Base-by-base conservation (phyloP, 148 eudicot genomes). In the Talinum fruticosum region DNA sequence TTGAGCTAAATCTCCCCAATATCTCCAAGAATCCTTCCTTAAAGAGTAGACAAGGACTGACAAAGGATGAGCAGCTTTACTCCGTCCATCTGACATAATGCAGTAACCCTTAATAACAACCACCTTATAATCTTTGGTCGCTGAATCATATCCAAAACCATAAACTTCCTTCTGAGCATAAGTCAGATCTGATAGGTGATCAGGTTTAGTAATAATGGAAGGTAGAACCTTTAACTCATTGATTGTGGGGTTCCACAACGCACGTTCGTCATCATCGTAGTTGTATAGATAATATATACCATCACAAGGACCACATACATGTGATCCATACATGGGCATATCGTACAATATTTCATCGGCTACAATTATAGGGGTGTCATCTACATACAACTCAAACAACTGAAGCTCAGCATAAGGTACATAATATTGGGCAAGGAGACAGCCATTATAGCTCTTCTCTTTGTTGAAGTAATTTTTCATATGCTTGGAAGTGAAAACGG, bases 171-270 rank as follows among this genome's bases (percentile, higher is more conserved):
- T 14, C 14, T 10, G 18, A 29, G 33, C 19, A 65, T 6, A 13
- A 28, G 1, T 12, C 10, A 29, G 23, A 29, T 28, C 16, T 5
- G 69, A 30, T 29, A 35, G 35, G 69, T 29, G 35, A 32, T 65
- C 10, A 10, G 69, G 69, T 32, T 65, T 65, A 65, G 2, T 65
- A 29, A 65, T 30, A 5, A 65, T 65, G 5, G 36, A 14, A 28
- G 69, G 69, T 65, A 65, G 10, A 65, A 28, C 35, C 36, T 65
- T 65, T 16, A 18, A 13, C 69, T 65, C 69, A 32, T 65, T 30
- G 35, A 32, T 65, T 65, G 69, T 35, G 29, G 69, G 69, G 69
- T 65, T 65, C 69, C 69, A 65, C 35, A 65, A 10, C 10, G 69
- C 36, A 29, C 35, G 69, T 29, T 29, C 5, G 7, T 28, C 1